Evolutionary conservation across 192 early-diverging fungal genomes (phyloP).

Genomic region (Diversispora eburnea): DNA sequence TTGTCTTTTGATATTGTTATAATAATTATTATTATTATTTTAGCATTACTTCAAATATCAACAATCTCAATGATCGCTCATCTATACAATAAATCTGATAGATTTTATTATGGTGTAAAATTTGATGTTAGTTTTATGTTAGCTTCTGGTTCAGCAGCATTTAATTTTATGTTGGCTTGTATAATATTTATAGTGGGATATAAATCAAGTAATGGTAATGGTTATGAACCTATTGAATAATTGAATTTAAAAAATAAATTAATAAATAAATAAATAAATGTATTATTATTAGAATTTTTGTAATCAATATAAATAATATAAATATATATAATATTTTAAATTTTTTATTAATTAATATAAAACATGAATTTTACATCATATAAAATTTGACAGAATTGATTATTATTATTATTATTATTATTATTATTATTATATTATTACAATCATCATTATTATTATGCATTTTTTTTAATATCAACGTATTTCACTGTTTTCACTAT

Average conservation of each 20-base stretch:
- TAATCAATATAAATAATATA: too few species aligned
- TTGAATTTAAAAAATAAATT: neutral
- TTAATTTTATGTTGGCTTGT: neutral
- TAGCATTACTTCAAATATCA: constrained; percentile 7
- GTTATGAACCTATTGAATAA: neutral
- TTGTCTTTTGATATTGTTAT: neutral
- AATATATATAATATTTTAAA: too few species aligned
- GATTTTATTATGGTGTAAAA: constrained; percentile 8
- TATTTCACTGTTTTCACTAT: too few species aligned
- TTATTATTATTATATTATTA: too few species aligned
- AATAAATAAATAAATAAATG: too few species aligned
- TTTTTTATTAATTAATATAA: too few species aligned
- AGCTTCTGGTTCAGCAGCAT: neutral
- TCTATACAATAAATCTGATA: constrained; percentile 7
- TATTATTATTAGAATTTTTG: too few species aligned
- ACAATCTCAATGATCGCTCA: neutral
- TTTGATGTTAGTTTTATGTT: constrained; percentile 11
- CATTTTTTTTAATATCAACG: too few species aligned
- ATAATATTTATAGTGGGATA: neutral
- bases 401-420: too few species aligned
- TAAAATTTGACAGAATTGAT: too few species aligned
- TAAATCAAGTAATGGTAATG: neutral
- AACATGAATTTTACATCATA: too few species aligned
- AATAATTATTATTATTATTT: neutral
- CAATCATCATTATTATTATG: too few species aligned